Evolutionary conservation across 768 basidiomycete species (phyloP).

Genomic region (Boletellus ananiceps): DNA sequence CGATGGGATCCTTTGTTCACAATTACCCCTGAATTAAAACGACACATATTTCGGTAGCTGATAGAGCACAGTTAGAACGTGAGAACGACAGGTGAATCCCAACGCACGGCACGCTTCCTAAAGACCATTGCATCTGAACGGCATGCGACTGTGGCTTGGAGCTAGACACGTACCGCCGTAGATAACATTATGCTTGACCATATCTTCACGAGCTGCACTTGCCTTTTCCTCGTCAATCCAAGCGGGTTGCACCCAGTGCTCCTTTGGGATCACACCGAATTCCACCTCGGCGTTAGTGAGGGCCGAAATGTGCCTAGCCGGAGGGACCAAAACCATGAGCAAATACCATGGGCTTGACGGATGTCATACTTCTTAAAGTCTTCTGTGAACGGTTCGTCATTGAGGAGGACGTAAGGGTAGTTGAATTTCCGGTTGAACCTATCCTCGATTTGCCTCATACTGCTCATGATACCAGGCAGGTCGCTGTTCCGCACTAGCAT

Average conservation of each 20-base stretch:
- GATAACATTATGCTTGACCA: slow-evolving; percentile 60
- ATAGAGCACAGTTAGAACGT: slow-evolving; percentile 6
- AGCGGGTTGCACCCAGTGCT: slow-evolving; percentile 74
- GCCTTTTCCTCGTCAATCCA: slow-evolving; percentile 76
- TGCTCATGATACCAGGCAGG: slow-evolving; percentile 51
- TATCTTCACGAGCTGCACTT: slow-evolving; percentile 47
- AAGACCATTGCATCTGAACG: neutral
- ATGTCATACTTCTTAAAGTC: slow-evolving; percentile 60
- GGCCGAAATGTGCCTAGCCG: slow-evolving; percentile 29
- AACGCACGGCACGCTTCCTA: slow-evolving; percentile 70
- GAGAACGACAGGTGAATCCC: neutral
- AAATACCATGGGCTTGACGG: neutral
- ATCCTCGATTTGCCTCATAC: slow-evolving; percentile 78
- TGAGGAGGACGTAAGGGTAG: slow-evolving; percentile 89
- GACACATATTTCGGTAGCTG: slow-evolving; percentile 93
- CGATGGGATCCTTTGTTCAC: neutral
- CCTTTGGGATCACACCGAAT: slow-evolving; percentile 62
- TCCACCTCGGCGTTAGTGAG: slow-evolving; percentile 31
- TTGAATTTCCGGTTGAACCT: slow-evolving; percentile 75
- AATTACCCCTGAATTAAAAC: slow-evolving; percentile 83
- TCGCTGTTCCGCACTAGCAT: slow-evolving; percentile 72
- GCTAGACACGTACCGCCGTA: slow-evolving; percentile 49
- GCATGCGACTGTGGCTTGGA: slow-evolving; percentile 3
- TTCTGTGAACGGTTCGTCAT: slow-evolving; percentile 75
- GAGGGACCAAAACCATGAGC: slow-evolving; percentile 4